Percentiles rank a stretch among this genome's conserved stretches.
Conservation (phyloP, 2,329 filamentous ascomycete genomes). For the Madurella fahalii region DNA sequence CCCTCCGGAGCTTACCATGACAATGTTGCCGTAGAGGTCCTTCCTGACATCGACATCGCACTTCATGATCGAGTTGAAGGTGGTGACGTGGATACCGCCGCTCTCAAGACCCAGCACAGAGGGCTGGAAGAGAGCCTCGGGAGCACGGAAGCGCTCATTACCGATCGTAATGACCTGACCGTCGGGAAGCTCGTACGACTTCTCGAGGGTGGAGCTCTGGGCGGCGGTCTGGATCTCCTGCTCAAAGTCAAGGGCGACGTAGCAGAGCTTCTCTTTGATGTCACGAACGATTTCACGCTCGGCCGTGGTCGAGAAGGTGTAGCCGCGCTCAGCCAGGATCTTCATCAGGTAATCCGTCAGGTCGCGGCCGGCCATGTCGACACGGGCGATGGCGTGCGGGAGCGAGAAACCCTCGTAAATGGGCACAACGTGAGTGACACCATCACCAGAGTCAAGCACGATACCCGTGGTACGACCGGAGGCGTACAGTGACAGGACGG, state of each 20-base stretch:
- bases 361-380: slow-evolving; percentile 99
- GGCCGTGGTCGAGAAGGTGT: slow-evolving; percentile 99
- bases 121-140: slow-evolving; percentile 99
- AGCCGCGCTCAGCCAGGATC: slow-evolving; percentile 98
- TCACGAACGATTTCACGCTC: slow-evolving; percentile 99
- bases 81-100: slow-evolving; percentile 98
- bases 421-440: slow-evolving; percentile 99
- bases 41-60: slow-evolving; percentile 99
- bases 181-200: slow-evolving; percentile 99
- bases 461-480: slow-evolving; percentile 99
- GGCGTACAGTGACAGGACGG: slow-evolving; percentile 97
- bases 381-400: slow-evolving; percentile 99
- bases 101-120: slow-evolving; percentile 96
- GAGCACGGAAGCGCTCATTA: slow-evolving; percentile 99
- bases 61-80: slow-evolving; percentile 99
- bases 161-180: slow-evolving; percentile 99
- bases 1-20: slow-evolving; percentile 75
- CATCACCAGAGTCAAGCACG: slow-evolving; percentile 98
- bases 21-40: slow-evolving; percentile 99
- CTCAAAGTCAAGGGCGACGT: slow-evolving; percentile 99
- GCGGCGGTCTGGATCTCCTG: slow-evolving; percentile 99
- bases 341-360: slow-evolving; percentile 99
- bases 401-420: slow-evolving; percentile 99
- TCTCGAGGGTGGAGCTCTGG: slow-evolving; percentile 98
- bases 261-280: slow-evolving; percentile 99